Evolutionary conservation across 192 early-diverging fungal genomes (phyloP), one percentile per base, ranked within the genome.

Genomic region (Backusella parvicylindrica): DNA sequence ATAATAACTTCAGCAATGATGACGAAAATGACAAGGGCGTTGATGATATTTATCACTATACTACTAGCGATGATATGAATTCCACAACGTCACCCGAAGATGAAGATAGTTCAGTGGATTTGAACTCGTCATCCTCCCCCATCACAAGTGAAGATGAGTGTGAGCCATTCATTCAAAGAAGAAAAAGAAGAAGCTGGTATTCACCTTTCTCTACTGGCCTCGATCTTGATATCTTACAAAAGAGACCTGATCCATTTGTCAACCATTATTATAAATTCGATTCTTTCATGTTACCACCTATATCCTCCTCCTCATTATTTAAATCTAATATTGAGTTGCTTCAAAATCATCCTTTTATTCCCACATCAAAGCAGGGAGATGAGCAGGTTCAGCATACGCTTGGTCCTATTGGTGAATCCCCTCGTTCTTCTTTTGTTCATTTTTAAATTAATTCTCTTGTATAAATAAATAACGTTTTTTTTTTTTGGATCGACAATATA

Each of bases 181-280:
- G 53, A 60, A 60, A 26, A 23, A 23, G 23, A 60, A 60, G 53
- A 47, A 60, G 53, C 53, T 60, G 53, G 53, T 73, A 73, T 64
- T 73, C 72, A 6, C 72, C 72, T 31, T 73, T 73, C 30, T 43
- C 60, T 11, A 73, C 72, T 41, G 72, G 72, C 5, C 40, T 73
- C 15, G 72, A 73, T 21, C 49, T 73, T 16, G 72, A 73, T 15
- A 73, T 73, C n/a, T 18, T 73, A 36, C 72, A 36, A 31, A 63
- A 60, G 53, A 60, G 60, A 38, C 43, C 40, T 35, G 70, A 56
- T 35, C 47, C 47, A 30, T 56, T 56, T 56, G 26, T 3, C 43
- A 47, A 4, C 21, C 13, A 56, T 6, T 72, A 72, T 9, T 72
- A 72, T 9, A 56, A 47, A 72, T 31, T 66, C 5, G 64, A 66